Conservation (phyloP, 306 rosid genomes). For the Gleditsia sinensis region DNA sequence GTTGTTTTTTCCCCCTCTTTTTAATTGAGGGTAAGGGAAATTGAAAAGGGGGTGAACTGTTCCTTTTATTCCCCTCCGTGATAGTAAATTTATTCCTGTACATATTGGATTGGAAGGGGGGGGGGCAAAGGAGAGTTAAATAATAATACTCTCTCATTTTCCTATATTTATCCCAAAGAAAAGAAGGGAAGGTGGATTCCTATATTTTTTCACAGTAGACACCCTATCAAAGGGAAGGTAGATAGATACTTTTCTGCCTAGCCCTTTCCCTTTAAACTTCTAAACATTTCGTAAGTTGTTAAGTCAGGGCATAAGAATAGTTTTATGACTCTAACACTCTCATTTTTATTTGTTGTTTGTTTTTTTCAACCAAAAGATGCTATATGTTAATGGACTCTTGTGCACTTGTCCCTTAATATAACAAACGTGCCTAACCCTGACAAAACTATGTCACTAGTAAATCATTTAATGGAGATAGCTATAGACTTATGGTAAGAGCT, state of each 20-base stretch:
- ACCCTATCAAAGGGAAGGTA: no score
- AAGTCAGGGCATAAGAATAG: background rate
- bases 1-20: no score
- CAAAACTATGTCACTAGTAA: background rate
- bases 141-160: background rate
- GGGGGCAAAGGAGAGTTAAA: background rate
- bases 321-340: background rate
- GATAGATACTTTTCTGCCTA: background rate
- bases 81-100: background rate
- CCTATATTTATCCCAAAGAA: background rate
- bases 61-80: background rate
- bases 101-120: no score
- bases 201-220: no score
- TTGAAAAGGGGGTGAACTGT: no score
- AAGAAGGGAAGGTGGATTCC: background rate
- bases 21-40: no score
- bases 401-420: background rate
- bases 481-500: background rate
- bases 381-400: background rate
- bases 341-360: background rate
- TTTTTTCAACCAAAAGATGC: background rate
- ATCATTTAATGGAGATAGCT: background rate
- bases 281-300: background rate
- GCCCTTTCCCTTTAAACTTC: background rate
- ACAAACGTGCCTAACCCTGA: background rate